Evolutionary conservation across 2,329 filamentous ascomycete genomes (phyloP).

Genomic region (Colletotrichum sp.): DNA sequence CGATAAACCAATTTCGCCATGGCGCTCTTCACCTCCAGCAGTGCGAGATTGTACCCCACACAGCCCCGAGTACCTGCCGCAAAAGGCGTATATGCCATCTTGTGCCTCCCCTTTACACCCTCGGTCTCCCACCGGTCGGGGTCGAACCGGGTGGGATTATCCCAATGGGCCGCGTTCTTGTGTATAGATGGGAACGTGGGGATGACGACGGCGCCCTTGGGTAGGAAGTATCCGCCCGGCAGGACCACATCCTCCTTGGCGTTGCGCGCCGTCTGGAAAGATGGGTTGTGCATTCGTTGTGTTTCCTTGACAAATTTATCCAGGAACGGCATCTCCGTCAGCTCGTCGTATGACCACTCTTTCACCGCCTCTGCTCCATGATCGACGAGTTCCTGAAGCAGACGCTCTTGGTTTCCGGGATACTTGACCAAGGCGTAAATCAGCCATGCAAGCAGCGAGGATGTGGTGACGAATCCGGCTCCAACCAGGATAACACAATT

Average conservation of each 20-base stretch:
- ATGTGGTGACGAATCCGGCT: conserved; percentile 1
- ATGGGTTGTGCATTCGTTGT: conserved; percentile 3
- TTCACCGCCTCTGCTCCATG: neutral
- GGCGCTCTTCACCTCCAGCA: conserved; percentile 3
- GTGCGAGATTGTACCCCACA: neutral
- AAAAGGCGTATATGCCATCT: conserved; percentile 3
- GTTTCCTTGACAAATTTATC: conserved; percentile 6
- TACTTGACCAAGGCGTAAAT: neutral
- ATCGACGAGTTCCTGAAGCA: neutral
- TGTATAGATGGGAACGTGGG: neutral
- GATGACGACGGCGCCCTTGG: neutral
- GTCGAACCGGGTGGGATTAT: neutral
- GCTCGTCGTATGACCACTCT: neutral
- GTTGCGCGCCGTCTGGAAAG: conserved; percentile 3
- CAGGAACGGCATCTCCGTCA: neutral
- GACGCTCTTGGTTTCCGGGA: neutral
- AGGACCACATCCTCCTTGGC: neutral
- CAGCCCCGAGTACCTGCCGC: neutral
- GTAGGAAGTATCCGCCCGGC: neutral
- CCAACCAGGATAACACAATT: conserved; percentile 7
- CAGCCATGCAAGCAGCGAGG: neutral
- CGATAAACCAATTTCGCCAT: neutral
- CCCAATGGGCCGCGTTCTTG: neutral
- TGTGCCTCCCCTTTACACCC: neutral
- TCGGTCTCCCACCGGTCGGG: neutral